Base-by-base conservation (phyloP, 2,329 filamentous ascomycete species). In the Passalora sequoiae region DNA sequence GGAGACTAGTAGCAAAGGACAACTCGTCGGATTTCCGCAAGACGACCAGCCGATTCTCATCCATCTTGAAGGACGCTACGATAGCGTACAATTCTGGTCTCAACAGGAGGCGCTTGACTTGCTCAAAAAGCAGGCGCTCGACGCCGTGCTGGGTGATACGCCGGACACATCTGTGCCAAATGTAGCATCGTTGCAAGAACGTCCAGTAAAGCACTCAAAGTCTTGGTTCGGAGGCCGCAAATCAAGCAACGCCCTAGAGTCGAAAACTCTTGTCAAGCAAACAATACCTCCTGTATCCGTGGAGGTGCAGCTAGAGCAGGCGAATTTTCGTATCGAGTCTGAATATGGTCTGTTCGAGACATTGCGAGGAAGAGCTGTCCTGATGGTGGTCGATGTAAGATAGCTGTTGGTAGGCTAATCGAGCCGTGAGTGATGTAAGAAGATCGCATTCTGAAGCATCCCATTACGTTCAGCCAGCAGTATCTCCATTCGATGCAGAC, bases 261-360 rank as follows among this genome's bases (percentile, higher is more conserved):
- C 20, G 3, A 19, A 32, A 38, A 21, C 10, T 16, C 36, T 44
- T 21, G 21, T 43, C 6, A 44, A 30, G 16, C 29, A 42, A n/a
- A 5, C 28, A 3, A 38, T 32, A n/a, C 40, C 44, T 28, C 43
- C 45, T 13, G 53, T 59, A 27, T 48, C 35, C 9, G 56, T 60
- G 3, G 48, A 57, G 6, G 64, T 70, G 7, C 50, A 56, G 29
- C 51, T 66, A 45, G 64, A 65, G 30, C 65, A 69, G 17, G 56
- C 70, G 9, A 63, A 64, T 35, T 61, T 72, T 38, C 62, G 71
- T 6, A 61, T 60, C 13, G 67, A 70, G 46, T 72, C 61, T 30
- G 62, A 65, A 10, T 67, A 69, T 57, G 70, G 70, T 1, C 54
- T 73, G 38, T 69, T 66, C 48, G 66, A 72, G 44, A 72, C 67